phyloP scores from a whole-genome alignment of 2,329 filamentous ascomycete species.

The Phialocephala subalpina region DNA sequence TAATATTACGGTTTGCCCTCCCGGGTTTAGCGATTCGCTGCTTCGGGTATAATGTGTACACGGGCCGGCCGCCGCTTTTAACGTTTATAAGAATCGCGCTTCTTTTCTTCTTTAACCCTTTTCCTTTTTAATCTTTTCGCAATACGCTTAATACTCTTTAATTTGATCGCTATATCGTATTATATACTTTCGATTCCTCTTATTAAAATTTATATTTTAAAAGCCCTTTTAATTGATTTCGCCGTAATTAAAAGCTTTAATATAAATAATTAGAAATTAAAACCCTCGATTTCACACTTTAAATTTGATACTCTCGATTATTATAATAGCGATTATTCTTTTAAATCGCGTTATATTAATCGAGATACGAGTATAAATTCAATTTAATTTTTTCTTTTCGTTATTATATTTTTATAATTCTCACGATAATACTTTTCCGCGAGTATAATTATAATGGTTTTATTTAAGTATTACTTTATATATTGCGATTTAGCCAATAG shows the following conservation, averaged over 20 bases:
- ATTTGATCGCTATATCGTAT: no score
- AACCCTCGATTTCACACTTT: slow-evolving; percentile 34
- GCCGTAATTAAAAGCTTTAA: slow-evolving; percentile 28
- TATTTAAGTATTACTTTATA: slow-evolving; percentile 30
- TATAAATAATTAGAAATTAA: slow-evolving; percentile 27
- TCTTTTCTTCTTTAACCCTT: no score
- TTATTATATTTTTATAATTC: slow-evolving; percentile 28
- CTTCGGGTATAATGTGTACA: no score
- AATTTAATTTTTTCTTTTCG: slow-evolving; percentile 25
- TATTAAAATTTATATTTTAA: no score
- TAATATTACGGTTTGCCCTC: no score
- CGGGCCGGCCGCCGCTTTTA: no score
- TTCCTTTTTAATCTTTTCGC: no score
- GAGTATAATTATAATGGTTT: slow-evolving; percentile 30
- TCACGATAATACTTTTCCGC: slow-evolving; percentile 28
- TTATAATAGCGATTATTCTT: slow-evolving; percentile 29
- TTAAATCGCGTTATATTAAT: slow-evolving; percentile 24
- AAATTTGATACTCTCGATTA: slow-evolving; percentile 30
- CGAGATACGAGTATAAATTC: slow-evolving; percentile 31
- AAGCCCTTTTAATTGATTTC: neutral
- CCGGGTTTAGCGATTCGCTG: no score
- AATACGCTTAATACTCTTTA: no score
- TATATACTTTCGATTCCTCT: no score
- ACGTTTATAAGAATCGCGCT: no score
- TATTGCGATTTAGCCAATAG: slow-evolving; percentile 33